Conservation (phyloP, 352 stramenopile genomes). For the Globisporangium nodosum region DNA sequence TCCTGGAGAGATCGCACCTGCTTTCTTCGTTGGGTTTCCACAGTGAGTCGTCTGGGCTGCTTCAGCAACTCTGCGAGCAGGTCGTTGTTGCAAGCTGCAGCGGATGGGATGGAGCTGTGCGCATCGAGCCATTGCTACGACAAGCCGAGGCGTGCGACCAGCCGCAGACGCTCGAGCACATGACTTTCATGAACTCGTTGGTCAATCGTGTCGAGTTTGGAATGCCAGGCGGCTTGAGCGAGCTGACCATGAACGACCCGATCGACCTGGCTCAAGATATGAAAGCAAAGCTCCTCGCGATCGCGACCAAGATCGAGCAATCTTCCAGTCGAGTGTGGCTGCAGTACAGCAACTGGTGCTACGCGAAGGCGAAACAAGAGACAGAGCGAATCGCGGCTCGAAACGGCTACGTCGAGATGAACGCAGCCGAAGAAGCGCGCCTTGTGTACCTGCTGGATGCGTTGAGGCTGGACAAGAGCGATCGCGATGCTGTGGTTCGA, state of each 20-base stretch:
- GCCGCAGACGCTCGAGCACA: constrained; percentile 14
- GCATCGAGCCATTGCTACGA: constrained; percentile 20
- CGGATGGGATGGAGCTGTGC: not conserved
- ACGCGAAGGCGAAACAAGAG: constrained; percentile 37
- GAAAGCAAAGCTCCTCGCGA: constrained; percentile 10
- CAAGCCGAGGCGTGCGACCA: constrained; percentile 19
- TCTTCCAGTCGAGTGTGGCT: constrained; percentile 46
- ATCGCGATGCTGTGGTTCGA: constrained; percentile 30
- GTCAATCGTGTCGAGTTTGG: not conserved
- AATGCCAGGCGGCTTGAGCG: not conserved
- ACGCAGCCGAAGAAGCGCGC: constrained; percentile 29
- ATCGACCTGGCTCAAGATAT: constrained; percentile 8
- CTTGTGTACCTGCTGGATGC: constrained; percentile 38
- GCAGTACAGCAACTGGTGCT: constrained; percentile 70
- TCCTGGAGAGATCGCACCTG: constrained; percentile 35
- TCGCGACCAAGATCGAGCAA: constrained; percentile 31
- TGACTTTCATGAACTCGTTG: constrained; percentile 4
- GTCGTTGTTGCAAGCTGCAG: not conserved
- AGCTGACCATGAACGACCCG: constrained; percentile 5
- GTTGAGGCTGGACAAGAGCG: constrained; percentile 21
- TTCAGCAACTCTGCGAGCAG: constrained; percentile 22
- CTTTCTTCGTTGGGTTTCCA: constrained; percentile 29
- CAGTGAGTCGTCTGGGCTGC: constrained; percentile 21
- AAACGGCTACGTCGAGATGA: constrained; percentile 47
- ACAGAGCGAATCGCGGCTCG: constrained; percentile 37